Base-by-base conservation (phyloP, 768 basidiomycete genomes). In the Boletus sp. region DNA sequence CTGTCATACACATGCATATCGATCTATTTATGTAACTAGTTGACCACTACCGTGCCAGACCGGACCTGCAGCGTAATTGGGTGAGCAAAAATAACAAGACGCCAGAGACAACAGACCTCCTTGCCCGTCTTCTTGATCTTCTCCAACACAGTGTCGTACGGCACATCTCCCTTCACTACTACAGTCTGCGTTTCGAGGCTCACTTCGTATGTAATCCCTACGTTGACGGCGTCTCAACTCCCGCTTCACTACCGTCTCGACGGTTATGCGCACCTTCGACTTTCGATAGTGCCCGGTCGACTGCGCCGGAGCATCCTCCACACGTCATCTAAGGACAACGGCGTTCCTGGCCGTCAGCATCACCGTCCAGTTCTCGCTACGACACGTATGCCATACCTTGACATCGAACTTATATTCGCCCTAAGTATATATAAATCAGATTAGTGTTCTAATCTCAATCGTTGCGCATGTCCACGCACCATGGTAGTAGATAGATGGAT, bases 111-210 rank as follows among this genome's bases (percentile, higher is more conserved):
- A 52, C 32, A 11, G 14, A 91, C 92, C 86, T 90, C 82, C 75
- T 94, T 94, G 61, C 94, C 94, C 10, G 93, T 96, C 83, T 94
- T 95, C 80, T 84, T 83, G 68, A 96, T 92, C 77, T 79, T 89
- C 51, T 76, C 85, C 12, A 83, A 72, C 46, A 93, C 76, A 3
- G 78, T 77, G 0, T 92, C 89, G 69, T 89, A 90, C 17, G 79
- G 64, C 10, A 83, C 76, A 3, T 75, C 71, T 11, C 83, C 84
- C 10, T 70, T 84, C 47, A 95, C 91, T 51, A 82, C 51, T 53
- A 94, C 93, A 67, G 82, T 80, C 69, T 94, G 90, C 39, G 75
- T 83, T 30, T 82, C 84, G 36, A 94, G 81, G 65, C 67, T 77
- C 61, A 94, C 85, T 5, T 76, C 69, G 75, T 78, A 93, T 3